phyloP scores from a whole-genome alignment of 106 monocot species.

The Triglochin maritima region DNA sequence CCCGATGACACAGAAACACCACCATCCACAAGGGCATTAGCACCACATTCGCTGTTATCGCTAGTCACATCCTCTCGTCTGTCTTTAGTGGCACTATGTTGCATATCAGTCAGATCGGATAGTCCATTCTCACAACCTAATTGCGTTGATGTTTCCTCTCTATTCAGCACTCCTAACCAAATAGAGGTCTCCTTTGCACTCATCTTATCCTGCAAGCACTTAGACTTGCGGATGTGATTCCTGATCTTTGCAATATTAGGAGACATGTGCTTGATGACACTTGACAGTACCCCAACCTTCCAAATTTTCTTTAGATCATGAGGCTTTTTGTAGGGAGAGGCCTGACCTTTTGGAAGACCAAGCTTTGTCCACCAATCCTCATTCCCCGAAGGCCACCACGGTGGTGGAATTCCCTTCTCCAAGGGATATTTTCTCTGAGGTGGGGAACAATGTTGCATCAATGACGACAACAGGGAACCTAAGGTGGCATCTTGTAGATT shows the following conservation, averaged over 20 bases:
- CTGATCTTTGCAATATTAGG: slow-evolving; percentile 84
- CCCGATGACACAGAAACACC: slow-evolving; percentile 34
- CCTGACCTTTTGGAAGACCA: slow-evolving; percentile 27
- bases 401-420: slow-evolving; percentile 72
- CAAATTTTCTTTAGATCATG: slow-evolving; percentile 96
- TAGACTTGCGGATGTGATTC: slow-evolving; percentile 74
- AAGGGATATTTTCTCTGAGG: slow-evolving; percentile 87
- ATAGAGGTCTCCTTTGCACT: slow-evolving; percentile 89
- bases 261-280: slow-evolving; percentile 95
- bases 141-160: slow-evolving; percentile 41
- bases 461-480: slow-evolving; percentile 84
- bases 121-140: slow-evolving; percentile 31
- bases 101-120: slow-evolving; percentile 51
- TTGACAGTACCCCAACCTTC: slow-evolving; percentile 94
- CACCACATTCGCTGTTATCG: slow-evolving; percentile 46
- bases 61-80: slow-evolving; percentile 47
- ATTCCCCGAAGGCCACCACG: slow-evolving; percentile 94
- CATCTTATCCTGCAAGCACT: slow-evolving; percentile 99
- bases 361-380: slow-evolving; percentile 82
- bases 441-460: slow-evolving; percentile 95
- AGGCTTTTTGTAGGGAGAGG: slow-evolving; percentile 53
- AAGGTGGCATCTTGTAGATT: slow-evolving; percentile 95
- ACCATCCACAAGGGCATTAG: slow-evolving; percentile 38
- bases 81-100: slow-evolving; percentile 24
- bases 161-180: slow-evolving; percentile 72